A percentile compares a stretch with the other conserved stretches of the same genome.
phyloP scores from a whole-genome alignment of 2,329 filamentous ascomycete species.

The Paecilomyces fulvus region DNA sequence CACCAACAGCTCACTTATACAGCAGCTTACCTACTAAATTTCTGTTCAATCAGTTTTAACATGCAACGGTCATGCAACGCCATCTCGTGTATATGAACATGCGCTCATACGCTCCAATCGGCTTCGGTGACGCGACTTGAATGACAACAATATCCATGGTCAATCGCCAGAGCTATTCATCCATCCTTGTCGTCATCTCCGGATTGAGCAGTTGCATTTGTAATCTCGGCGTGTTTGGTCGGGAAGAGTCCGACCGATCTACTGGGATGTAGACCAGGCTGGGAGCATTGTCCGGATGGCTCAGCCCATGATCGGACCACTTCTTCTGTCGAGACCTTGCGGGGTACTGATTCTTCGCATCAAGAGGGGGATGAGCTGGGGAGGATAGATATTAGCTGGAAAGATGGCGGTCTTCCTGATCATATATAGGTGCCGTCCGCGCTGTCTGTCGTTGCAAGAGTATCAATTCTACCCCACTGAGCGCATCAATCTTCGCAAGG shows the following conservation, averaged over 20 bases:
- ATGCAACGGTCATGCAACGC: neutral
- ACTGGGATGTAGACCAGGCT: neutral
- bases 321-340: neutral
- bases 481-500: too few relatives aligned
- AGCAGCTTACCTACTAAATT: neutral
- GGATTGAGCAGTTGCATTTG: neutral
- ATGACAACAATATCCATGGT: neutral
- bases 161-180: neutral
- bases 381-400: neutral
- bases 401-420: neutral
- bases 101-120: neutral
- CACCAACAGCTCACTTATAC: neutral
- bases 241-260: neutral
- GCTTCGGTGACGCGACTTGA: neutral
- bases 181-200: neutral
- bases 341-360: neutral
- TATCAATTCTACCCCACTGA: too few relatives aligned
- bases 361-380: too few relatives aligned
- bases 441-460: too few relatives aligned
- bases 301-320: neutral
- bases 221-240: neutral
- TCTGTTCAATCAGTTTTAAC: neutral
- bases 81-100: neutral
- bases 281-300: neutral
- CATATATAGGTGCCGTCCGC: too few relatives aligned